Evolutionary conservation across 805 yeast species (phyloP).

Genomic region (Nematodospora valgi): DNA sequence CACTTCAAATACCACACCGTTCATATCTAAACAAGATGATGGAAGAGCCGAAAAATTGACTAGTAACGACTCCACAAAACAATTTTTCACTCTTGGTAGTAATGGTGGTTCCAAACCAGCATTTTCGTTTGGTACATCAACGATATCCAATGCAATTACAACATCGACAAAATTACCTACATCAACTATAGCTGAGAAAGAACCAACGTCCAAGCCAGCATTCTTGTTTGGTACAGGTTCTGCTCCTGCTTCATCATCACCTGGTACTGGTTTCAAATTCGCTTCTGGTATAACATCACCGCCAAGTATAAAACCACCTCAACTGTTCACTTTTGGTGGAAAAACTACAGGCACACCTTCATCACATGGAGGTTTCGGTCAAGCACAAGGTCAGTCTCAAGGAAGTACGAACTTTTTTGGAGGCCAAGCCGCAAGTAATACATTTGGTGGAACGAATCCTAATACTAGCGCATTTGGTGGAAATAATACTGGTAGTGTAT

Average conservation of each 20-base stretch:
- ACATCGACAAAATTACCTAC: background rate
- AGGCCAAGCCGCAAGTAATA: background rate
- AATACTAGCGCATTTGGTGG: background rate
- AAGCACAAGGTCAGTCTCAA: too few relatives aligned
- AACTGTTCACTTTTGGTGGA: slow-evolving; percentile 2
- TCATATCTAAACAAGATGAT: too few relatives aligned
- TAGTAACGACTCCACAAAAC: too few relatives aligned
- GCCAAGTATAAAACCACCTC: slow-evolving; percentile 2
- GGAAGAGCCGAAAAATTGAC: too few relatives aligned
- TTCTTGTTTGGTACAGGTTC: background rate
- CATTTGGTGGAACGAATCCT: background rate
- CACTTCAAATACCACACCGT: too few relatives aligned
- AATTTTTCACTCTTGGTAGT: slow-evolving; percentile 2
- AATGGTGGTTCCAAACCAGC: slow-evolving; percentile 3
- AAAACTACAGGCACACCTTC: background rate
- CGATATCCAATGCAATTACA: too few relatives aligned
- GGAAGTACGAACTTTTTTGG: background rate
- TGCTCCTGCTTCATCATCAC: background rate
- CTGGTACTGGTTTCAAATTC: slow-evolving; percentile 10
- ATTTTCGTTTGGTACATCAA: slow-evolving; percentile 10
- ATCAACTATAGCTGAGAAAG: slow-evolving; percentile 1
- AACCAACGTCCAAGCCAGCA: too few relatives aligned
- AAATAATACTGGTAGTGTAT: background rate
- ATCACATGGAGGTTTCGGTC: too few relatives aligned
- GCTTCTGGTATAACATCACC: slow-evolving; percentile 10